A percentile compares a stretch with the other conserved stretches of the same genome.
Conservation (phyloP, 441 rosid species). For the Populus hybrid region DNA sequence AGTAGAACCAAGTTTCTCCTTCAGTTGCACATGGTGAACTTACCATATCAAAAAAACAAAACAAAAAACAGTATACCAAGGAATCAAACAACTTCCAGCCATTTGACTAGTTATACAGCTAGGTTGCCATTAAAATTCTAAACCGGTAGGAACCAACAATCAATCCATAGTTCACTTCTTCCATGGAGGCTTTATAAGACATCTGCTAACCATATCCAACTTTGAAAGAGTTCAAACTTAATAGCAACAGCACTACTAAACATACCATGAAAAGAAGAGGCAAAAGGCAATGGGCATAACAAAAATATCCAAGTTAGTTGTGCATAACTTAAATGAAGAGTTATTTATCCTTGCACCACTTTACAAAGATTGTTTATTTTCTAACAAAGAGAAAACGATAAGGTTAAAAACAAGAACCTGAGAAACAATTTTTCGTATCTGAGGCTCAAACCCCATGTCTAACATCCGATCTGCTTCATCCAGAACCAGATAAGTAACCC, state of each 20-base stretch:
- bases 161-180: neutral
- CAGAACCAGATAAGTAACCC: conserved; percentile 92
- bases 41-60: neutral
- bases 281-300: neutral
- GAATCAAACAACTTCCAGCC: neutral
- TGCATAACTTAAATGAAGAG: neutral
- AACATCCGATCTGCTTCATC: conserved; percentile 98
- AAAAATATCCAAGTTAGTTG: neutral
- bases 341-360: too few relatives aligned
- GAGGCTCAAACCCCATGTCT: conserved; percentile 99
- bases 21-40: neutral
- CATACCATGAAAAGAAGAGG: neutral
- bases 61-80: neutral
- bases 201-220: conserved; percentile 1
- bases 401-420: conserved; percentile 43
- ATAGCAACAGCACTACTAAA: neutral
- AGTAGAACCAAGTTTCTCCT: neutral
- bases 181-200: neutral
- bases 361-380: neutral
- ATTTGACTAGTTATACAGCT: neutral
- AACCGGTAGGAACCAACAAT: neutral
- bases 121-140: neutral
- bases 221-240: neutral
- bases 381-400: neutral
- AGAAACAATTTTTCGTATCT: conserved; percentile 77